Conservation (phyloP, 2,329 filamentous ascomycete genomes). For the Verticillium tricorpus region DNA sequence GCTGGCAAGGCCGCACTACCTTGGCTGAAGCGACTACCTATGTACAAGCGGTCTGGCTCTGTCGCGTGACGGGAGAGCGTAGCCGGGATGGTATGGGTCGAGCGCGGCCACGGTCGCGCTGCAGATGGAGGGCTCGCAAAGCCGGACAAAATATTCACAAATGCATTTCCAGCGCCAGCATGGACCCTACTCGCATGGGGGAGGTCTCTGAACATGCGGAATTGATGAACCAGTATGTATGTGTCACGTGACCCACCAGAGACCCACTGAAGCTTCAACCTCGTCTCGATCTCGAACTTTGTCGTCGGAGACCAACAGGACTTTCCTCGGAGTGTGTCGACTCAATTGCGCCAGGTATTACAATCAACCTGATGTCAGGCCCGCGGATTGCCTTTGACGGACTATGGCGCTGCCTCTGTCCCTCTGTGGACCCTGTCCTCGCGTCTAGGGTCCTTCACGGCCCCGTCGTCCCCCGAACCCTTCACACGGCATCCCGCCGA, state of each 20-base stretch:
- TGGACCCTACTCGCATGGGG: neutral
- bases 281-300: neutral
- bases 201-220: neutral
- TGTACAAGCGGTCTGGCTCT: neutral
- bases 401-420: conserved; percentile 61
- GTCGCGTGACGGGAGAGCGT: neutral
- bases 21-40: neutral
- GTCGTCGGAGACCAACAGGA: neutral
- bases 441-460: conserved; percentile 26
- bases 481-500: conserved; percentile 1
- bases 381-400: conserved; percentile 46
- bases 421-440: conserved; percentile 40
- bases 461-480: conserved; percentile 13
- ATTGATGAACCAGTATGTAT: neutral
- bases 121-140: neutral
- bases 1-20: neutral
- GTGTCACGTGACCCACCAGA: neutral
- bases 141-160: neutral
- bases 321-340: neutral
- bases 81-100: neutral
- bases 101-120: neutral
- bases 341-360: neutral
- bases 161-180: neutral
- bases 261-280: neutral
- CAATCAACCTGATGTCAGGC: conserved; percentile 24